A percentile compares a stretch with the other conserved stretches of the same genome.
These are phyloP conservation scores for Rhodotorula sp. DNA, from an alignment of 1,284 basidiomycete species.

Conservation along the genomic window DNA sequence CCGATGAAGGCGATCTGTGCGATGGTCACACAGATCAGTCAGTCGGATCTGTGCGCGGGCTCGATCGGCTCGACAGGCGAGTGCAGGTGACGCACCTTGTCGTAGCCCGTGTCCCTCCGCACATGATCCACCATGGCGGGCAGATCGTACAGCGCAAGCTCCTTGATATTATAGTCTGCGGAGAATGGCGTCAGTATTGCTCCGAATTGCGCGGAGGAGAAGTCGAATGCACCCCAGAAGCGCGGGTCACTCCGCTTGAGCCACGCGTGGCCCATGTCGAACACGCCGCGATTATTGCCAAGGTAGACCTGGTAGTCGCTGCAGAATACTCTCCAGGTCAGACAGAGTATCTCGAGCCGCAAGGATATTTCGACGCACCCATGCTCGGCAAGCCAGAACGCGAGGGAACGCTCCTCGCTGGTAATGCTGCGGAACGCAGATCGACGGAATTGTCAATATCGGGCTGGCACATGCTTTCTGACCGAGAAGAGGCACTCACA, in stretches of 20 bases:
- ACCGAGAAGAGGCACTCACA: constrained; percentile 43
- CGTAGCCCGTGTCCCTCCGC: constrained; percentile 59
- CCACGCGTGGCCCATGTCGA: constrained; percentile 62
- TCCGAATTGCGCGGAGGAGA: too few species aligned
- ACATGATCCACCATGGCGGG: constrained; percentile 64
- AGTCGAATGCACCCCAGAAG: constrained; percentile 58
- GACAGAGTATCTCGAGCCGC: neutral
- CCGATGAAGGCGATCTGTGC: constrained; percentile 61
- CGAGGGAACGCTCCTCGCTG: constrained; percentile 62
- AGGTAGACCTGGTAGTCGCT: constrained; percentile 63
- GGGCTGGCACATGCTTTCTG: too few species aligned
- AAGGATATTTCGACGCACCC: constrained; percentile 45
- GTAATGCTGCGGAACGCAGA: constrained; percentile 53
- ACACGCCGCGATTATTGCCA: constrained; percentile 63
- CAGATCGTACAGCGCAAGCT: constrained; percentile 63
- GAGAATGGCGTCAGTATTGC: too few species aligned
- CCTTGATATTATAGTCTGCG: constrained; percentile 63
- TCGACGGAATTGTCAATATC: neutral
- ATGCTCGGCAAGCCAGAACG: constrained; percentile 63
- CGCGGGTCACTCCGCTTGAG: constrained; percentile 58
- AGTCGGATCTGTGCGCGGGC: too few species aligned
- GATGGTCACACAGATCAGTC: neutral
- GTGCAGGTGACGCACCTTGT: constrained; percentile 52
- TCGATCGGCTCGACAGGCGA: too few species aligned
- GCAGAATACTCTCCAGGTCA: neutral